Evolutionary conservation across 1,284 basidiomycete species (phyloP).

Genomic region (Cutaneotrichosporon sp.): DNA sequence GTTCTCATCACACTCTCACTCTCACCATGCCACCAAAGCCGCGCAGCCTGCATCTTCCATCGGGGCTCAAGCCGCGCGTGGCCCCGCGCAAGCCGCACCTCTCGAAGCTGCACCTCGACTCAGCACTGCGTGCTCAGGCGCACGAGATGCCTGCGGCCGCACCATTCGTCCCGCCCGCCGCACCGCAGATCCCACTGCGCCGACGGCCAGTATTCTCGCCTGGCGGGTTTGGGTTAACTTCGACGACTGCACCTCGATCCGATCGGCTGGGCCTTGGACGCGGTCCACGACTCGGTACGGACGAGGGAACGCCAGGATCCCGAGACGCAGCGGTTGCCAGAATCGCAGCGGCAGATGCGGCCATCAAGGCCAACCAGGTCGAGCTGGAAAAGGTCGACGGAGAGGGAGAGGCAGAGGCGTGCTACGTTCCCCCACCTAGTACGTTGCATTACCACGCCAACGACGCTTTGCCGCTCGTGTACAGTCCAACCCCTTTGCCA

Average conservation of each 20-base stretch:
- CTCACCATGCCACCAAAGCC: constrained; percentile 21
- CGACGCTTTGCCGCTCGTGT: constrained; percentile 68
- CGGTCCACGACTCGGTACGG: constrained; percentile 29
- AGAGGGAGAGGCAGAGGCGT: constrained; percentile 50
- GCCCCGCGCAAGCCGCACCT: constrained; percentile 27
- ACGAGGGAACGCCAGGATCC: constrained; percentile 13
- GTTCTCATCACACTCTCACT: neutral
- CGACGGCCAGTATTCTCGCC: constrained; percentile 48
- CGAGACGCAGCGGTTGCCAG: constrained; percentile 22
- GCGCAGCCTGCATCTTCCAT: constrained; percentile 24
- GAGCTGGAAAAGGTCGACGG: constrained; percentile 31
- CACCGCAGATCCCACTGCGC: constrained; percentile 45
- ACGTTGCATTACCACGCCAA: constrained; percentile 61
- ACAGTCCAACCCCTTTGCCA: constrained; percentile 68
- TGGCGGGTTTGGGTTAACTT: constrained; percentile 49
- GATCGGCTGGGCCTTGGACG: constrained; percentile 17
- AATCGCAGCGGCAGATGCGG: constrained; percentile 30
- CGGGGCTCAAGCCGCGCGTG: constrained; percentile 16
- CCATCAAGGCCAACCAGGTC: constrained; percentile 30
- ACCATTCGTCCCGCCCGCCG: constrained; percentile 31
- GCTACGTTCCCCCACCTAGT: constrained; percentile 52
- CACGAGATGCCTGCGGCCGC: constrained; percentile 12
- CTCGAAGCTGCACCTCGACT: constrained; percentile 27
- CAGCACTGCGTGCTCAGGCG: constrained; percentile 20
- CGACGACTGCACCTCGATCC: constrained; percentile 27